Evolutionary conservation across 2,329 filamentous ascomycete genomes (phyloP), one percentile per base, ranked within the genome.

Genomic region (Meredithiella fracta): DNA sequence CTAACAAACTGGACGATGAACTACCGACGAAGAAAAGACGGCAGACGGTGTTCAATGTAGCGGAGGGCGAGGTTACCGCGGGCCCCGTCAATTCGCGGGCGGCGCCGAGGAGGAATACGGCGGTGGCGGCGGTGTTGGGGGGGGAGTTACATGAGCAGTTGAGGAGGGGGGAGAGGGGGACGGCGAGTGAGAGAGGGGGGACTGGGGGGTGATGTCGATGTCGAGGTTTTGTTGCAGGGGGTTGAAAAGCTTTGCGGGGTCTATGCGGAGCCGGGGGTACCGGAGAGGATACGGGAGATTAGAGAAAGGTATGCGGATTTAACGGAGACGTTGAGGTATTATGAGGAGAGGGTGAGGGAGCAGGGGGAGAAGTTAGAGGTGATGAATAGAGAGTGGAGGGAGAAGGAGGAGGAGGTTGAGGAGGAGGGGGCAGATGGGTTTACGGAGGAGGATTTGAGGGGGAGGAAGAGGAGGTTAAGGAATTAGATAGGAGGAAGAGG

Each of bases 191-290:
- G 65, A 38, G 52, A 17, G 54, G 53, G 11, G 50, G 42, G 3
- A 42, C 51, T 73, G 70, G 54, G 47, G 60, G 83, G 82, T 8
- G 88, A 94, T 23, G 76, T 96, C 1, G 87, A 97, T 67, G 82
- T 97, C 2, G 86, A 94, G 63, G 76, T 94, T 1, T 70, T 98
- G 29, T 74, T 98, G 22, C 76, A 79, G 54, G 90, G 91, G 0
- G 91, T 90, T 0, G 89, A 96, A 72, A 95, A 89, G 72, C 76
- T 97, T 29, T 90, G 89, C 62, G 78, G 78, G 47, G 90, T 96
- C 26, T 97, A 96, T 65, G 84, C 87, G 34, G 76, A 94, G 26
- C 78, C 85, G 0, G 90, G 89, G 3, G 87, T 86, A 3, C 68
- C 77, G 15, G 87, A 94, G 64, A 78, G 82, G 60, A 94, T 97